Base-by-base conservation (phyloP, 441 rosid species). In the Pelargonium fulgidum region DNA sequence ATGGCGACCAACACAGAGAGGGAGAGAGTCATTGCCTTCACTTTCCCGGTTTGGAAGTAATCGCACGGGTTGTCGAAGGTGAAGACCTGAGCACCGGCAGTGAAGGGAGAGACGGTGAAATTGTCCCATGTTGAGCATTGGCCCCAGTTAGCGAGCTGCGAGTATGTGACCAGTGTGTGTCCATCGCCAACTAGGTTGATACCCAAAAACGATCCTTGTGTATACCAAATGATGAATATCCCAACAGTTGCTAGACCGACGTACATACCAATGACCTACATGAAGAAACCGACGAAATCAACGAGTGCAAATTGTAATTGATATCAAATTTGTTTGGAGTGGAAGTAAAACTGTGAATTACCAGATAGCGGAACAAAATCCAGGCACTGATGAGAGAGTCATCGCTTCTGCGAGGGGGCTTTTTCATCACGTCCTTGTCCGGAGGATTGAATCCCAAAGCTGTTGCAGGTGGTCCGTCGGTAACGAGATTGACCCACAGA, bases 1-100 rank as follows among this genome's bases (percentile, higher is more conserved):
- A 93, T 93, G 36, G 97, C 88, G 44, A 93, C 98, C 84, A 93
- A 73, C 4, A 93, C 97, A 0, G 98, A 84, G 59, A 93, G 96
- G 71, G 97, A 91, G 59, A 91, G 96, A 0, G 96, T 93, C 0
- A 90, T 84, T 1, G 97, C 98, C 75, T 93, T 93, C 72, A 91
- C 85, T 77, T 93, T 93, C 14, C 98, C 98, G 0, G 73, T 47
- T 0, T 73, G 84, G 83, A 93, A 93, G 71, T 93, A 93, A 0
- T 91, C 95, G 12, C 98, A 91, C 0, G 97, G 95, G 65, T 89
- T 83, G 14, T 48, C 54, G 13, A 47, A 48, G 54, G 54, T 2
- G n/a, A 48, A 10, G 14, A 48, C 54, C 67, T 71, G 80, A 64
- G n/a, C 59, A 9, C 85, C 83, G 0, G 85, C 83, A 0, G 82